Conservation (phyloP, 139 green algal genomes). For the Volvox africanus region DNA sequence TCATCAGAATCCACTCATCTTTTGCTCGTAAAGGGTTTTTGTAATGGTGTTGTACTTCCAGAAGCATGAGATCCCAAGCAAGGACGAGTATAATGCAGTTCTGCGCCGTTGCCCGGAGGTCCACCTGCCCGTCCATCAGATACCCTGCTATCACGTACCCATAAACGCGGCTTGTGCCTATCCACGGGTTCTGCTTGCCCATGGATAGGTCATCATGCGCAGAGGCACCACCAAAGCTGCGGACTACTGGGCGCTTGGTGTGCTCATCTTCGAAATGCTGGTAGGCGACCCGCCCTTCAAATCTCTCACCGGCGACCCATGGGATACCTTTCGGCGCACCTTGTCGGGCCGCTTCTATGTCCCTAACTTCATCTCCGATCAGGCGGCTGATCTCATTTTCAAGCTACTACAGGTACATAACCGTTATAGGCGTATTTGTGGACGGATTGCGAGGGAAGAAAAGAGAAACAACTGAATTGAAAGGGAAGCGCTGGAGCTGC, state of each 20-base stretch:
- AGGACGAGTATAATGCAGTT: too few species aligned
- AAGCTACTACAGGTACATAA: constrained; percentile 76
- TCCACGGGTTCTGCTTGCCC: not conserved
- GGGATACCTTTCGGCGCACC: constrained; percentile 83
- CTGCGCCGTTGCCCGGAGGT: too few species aligned
- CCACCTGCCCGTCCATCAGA: too few species aligned
- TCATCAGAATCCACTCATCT: too few species aligned
- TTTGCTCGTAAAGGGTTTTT: too few species aligned
- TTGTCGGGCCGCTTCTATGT: constrained; percentile 82
- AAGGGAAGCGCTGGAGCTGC: too few species aligned
- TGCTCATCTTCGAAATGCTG: constrained; percentile 91
- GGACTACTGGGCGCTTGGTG: constrained; percentile 89
- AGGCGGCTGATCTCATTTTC: constrained; percentile 83
- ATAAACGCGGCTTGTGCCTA: not conserved
- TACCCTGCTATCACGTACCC: too few species aligned
- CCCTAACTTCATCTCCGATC: constrained; percentile 80
- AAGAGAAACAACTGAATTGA: too few species aligned
- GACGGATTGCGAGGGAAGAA: too few species aligned
- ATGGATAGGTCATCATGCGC: constrained; percentile 81
- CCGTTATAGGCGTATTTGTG: too few species aligned
- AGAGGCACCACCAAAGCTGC: constrained; percentile 78
- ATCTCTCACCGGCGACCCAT: constrained; percentile 73
- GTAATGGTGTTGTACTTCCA: too few species aligned
- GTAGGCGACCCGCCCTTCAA: constrained; percentile 85
- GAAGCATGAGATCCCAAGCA: too few species aligned